phyloP scores from a whole-genome alignment of 768 basidiomycete species.

The Amylocystis lapponica region DNA sequence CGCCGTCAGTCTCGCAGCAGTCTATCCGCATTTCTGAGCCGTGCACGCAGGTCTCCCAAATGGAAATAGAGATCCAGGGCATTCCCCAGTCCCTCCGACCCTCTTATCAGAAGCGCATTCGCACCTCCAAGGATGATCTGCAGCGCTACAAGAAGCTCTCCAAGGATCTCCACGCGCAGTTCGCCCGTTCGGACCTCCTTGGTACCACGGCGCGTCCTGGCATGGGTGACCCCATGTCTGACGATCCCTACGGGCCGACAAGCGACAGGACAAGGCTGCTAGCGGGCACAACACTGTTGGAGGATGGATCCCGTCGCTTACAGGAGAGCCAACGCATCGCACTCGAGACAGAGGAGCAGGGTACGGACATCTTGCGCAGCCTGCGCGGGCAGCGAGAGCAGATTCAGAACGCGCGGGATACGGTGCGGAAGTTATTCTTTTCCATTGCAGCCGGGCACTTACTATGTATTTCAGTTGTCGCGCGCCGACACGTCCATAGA shows the following conservation, averaged over 20 bases:
- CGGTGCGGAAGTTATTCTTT: conserved; percentile 41
- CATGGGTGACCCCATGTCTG: conserved; percentile 41
- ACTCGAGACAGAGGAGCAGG: conserved; percentile 93
- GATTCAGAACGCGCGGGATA: conserved; percentile 89
- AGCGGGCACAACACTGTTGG: conserved; percentile 68
- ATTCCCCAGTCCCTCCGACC: conserved; percentile 82
- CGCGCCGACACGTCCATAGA: conserved; percentile 88
- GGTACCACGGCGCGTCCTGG: conserved; percentile 31
- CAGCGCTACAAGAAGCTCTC: conserved; percentile 75
- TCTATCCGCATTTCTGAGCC: not conserved
- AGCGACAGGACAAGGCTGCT: conserved; percentile 79
- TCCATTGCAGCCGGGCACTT: not conserved
- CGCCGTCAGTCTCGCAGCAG: conserved; percentile 14
- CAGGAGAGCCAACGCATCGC: conserved; percentile 91
- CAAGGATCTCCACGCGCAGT: conserved; percentile 64
- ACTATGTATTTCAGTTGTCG: conserved; percentile 61
- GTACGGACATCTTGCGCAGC: conserved; percentile 85
- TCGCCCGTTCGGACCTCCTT: conserved; percentile 76
- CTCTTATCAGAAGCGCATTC: conserved; percentile 71
- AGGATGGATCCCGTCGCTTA: conserved; percentile 79
- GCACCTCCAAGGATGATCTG: conserved; percentile 69
- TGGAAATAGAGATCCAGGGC: conserved; percentile 97
- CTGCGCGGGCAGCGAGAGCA: conserved; percentile 87
- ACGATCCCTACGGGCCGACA: conserved; percentile 71
- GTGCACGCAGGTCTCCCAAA: conserved; percentile 79